Evolutionary conservation across 108 stramenopile genomes (phyloP).

Genomic region (Fistulifera pelliculosa): DNA sequence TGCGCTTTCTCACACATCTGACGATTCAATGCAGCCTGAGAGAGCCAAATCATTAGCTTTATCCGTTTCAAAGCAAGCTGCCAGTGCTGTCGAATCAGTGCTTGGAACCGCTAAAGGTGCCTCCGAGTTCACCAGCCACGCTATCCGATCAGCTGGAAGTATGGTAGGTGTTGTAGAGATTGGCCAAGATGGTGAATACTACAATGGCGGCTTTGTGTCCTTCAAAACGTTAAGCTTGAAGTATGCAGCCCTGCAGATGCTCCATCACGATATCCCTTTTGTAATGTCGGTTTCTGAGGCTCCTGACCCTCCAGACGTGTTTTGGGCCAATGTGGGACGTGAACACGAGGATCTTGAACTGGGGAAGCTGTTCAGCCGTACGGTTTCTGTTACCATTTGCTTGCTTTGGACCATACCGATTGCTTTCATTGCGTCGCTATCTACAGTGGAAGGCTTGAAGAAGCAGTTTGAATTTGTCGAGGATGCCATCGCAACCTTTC

Average conservation of each 20-base stretch:
- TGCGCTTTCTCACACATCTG: too few species aligned
- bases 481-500: conserved; percentile 13
- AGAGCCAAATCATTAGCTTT: too few species aligned
- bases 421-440: conserved; percentile 30
- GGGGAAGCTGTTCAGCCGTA: conserved; percentile 24
- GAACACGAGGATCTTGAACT: conserved; percentile 21
- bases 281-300: conserved; percentile 21
- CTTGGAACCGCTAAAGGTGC: too few species aligned
- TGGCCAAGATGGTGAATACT: conserved; percentile 4
- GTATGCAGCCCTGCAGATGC: conserved; percentile 25
- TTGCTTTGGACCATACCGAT: conserved; percentile 46
- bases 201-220: conserved; percentile 16
- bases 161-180: background rate
- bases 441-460: conserved; percentile 19
- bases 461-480: conserved; percentile 24
- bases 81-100: too few species aligned
- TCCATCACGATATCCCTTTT: conserved; percentile 29
- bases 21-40: too few species aligned
- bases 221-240: conserved; percentile 18
- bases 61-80: too few species aligned
- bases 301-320: conserved; percentile 19
- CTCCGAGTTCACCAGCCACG: background rate
- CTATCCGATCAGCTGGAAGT: background rate
- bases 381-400: conserved; percentile 19
- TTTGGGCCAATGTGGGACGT: conserved; percentile 33